phyloP scores from a whole-genome alignment of 805 yeast genomes.

The Hanseniaspora jakobsenii region DNA sequence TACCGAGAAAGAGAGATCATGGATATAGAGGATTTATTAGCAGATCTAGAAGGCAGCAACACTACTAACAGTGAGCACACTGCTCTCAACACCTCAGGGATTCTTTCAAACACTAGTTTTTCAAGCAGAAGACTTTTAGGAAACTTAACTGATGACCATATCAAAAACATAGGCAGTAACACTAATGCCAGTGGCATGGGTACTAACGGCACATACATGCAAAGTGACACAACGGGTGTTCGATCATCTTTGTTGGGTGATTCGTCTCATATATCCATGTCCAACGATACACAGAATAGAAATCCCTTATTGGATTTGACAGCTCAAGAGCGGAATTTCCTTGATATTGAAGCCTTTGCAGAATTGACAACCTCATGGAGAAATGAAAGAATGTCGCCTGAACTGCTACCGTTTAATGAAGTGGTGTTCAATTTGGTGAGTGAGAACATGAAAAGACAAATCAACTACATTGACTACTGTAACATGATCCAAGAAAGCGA shows the following conservation, averaged over 20 bases:
- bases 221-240: no score
- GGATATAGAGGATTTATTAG: slow-evolving; percentile 59
- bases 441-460: slow-evolving; percentile 50
- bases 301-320: slow-evolving; percentile 18
- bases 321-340: slow-evolving; percentile 31
- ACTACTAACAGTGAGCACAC: background rate
- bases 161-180: slow-evolving; percentile 2
- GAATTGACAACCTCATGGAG: slow-evolving; percentile 57
- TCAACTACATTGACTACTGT: slow-evolving; percentile 64
- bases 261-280: slow-evolving; percentile 3
- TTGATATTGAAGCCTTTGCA: slow-evolving; percentile 16
- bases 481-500: slow-evolving; percentile 63
- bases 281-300: background rate
- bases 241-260: background rate
- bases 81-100: background rate
- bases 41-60: slow-evolving; percentile 44
- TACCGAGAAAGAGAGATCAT: slow-evolving; percentile 32
- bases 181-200: no score
- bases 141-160: background rate
- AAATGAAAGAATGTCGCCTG: slow-evolving; percentile 78
- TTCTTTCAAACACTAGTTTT: slow-evolving; percentile 4
- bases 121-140: slow-evolving; percentile 1
- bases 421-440: slow-evolving; percentile 47
- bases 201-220: no score
- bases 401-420: slow-evolving; percentile 62